Evolutionary conservation across 2,329 filamentous ascomycete genomes (phyloP).

Genomic region (Zarea fungicola): DNA sequence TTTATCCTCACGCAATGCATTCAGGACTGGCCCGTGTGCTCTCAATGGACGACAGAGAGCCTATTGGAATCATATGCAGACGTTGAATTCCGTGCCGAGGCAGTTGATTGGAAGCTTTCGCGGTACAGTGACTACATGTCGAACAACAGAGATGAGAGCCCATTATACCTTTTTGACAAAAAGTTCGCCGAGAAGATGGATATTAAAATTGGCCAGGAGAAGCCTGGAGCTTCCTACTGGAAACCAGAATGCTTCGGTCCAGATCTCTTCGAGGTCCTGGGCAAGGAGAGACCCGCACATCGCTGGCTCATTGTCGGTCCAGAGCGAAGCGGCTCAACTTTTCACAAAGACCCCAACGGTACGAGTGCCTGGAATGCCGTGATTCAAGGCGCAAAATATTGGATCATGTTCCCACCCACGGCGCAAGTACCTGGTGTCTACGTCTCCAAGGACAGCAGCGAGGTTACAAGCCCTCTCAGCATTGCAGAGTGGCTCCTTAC

Average conservation of each 20-base stretch:
- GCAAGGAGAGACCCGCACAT: conserved; percentile 73
- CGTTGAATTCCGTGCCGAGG: conserved; percentile 78
- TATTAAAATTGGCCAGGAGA: conserved; percentile 53
- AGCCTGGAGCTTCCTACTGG: conserved; percentile 59
- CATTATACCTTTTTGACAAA: conserved; percentile 87
- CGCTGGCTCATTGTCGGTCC: conserved; percentile 93
- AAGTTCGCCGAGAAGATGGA: conserved; percentile 82
- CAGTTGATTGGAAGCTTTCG: conserved; percentile 84
- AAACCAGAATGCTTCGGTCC: conserved; percentile 78
- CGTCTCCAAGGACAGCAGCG: conserved; percentile 81
- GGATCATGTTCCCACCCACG: conserved; percentile 93
- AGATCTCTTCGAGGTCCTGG: conserved; percentile 78
- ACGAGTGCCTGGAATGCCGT: conserved; percentile 92
- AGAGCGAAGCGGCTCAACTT: conserved; percentile 81
- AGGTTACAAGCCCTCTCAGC: conserved; percentile 88
- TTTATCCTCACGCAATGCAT: conserved; percentile 85
- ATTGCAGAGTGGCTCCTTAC: conserved; percentile 95
- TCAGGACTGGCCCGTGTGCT: conserved; percentile 72
- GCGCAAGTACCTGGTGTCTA: conserved; percentile 81
- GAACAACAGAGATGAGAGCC: conserved; percentile 76
- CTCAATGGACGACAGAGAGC: conserved; percentile 65
- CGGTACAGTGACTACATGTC: conserved; percentile 80
- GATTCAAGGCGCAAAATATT: conserved; percentile 85
- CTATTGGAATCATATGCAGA: conserved; percentile 61
- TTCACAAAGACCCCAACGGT: conserved; percentile 77